Base-by-base conservation (phyloP, 2,329 filamentous ascomycete species). In the Aaosphaeria arxii region DNA sequence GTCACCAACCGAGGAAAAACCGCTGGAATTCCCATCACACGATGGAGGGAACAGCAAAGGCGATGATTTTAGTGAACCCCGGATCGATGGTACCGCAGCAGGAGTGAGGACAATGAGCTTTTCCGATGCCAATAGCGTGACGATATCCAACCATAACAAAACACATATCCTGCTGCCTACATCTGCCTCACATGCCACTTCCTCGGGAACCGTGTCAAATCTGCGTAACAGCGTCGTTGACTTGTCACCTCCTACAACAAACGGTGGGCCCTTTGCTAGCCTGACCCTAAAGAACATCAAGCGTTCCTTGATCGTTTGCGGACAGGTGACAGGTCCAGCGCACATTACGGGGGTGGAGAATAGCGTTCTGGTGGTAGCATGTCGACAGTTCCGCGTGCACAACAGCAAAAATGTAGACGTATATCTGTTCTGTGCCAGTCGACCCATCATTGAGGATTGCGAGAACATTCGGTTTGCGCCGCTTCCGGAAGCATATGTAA, bases 361-460 rank as follows among this genome's bases (percentile, higher is more conserved):
- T 59, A 88, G 85, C 53, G 81, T 90, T n/a, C 83, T 96, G 0
- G 84, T 96, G 3, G 79, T 83, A 5, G 39, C 55, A 6, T 88
- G 89, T 45, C 81, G 87, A n/a, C 94, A 99, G 70, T 90, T 96
- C 61, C 83, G 94, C 24, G 92, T 99, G 75, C 94, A 99, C 67
- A 87, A 92, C 56, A 95, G 89, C 63, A 77, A 75, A 40, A 81
- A 91, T 51, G 87, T 95, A 33, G 84, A 89, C 56, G 79, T 99
- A 7, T 97, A 97, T 66, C 76, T 99, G 49, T 81, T 86, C 55
- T 91, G 88, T 64, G 77, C 78, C 1, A 94, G 89, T 60, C 84
- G 91, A 52, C 94, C 94, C 0, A 96, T 99, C 58, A 95, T 99
- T 54, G 94, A 99, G 70, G 87, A 94, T 56, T 97, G 92, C 66